A percentile compares a stretch with the other conserved stretches of the same genome.
Conservation (phyloP, 805 yeast species). For the Phaffomyces thermotolerans region DNA sequence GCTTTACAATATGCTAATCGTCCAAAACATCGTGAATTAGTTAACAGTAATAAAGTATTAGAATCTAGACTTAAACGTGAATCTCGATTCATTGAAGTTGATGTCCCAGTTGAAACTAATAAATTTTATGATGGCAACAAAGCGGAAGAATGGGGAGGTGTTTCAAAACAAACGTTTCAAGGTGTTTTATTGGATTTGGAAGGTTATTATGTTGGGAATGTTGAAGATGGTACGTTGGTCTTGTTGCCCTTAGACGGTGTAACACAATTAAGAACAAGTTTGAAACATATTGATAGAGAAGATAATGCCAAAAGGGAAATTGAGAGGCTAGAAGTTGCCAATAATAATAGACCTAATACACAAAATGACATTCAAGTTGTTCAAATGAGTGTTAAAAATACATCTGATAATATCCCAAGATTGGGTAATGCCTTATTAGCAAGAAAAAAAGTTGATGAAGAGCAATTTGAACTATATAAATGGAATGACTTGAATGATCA, state of each 20-base stretch:
- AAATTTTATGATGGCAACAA: conserved; percentile 61
- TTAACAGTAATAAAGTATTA: conserved; percentile 28
- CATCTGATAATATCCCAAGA: conserved; percentile 50
- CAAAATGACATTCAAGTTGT: conserved; percentile 47
- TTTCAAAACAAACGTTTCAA: conserved; percentile 52
- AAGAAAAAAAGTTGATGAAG: conserved; percentile 59
- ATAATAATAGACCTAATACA: conserved; percentile 15
- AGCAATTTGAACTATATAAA: conserved; percentile 34
- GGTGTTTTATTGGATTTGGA: conserved; percentile 59
- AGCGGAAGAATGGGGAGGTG: conserved; percentile 57
- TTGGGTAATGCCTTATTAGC: conserved; percentile 64
- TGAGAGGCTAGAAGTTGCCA: conserved; percentile 27
- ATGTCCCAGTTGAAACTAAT: conserved; percentile 63
- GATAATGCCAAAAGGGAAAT: conserved; percentile 37
- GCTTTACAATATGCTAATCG: conserved; percentile 60
- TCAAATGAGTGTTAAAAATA: conserved; percentile 67
- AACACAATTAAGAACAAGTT: conserved; percentile 75
- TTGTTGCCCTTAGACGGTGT: conserved; percentile 59
- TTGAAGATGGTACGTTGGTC: conserved; percentile 45
- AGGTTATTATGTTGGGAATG: conserved; percentile 44
- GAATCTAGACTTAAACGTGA: conserved; percentile 49
- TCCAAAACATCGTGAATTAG: conserved; percentile 35
- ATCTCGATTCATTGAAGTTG: conserved; percentile 63
- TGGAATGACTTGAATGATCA: conserved; percentile 39
- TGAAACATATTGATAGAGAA: conserved; percentile 67